These are phyloP conservation scores for Candida odintsovae DNA, from an alignment of 805 yeast species.

Conservation along the genomic window DNA sequence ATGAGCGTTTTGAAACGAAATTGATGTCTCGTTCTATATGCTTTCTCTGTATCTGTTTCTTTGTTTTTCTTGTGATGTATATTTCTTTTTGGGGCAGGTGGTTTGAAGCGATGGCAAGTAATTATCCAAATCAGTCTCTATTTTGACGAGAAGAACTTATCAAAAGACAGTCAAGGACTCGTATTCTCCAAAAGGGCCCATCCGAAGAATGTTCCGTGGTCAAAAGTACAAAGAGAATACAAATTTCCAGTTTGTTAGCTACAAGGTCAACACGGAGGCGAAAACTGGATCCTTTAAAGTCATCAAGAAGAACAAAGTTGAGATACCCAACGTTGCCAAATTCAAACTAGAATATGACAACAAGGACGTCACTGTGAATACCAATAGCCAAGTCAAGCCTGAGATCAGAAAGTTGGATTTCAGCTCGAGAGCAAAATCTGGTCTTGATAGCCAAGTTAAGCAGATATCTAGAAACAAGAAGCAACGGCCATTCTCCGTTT, in stretches of 20 bases:
- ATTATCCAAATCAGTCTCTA: too few relatives aligned
- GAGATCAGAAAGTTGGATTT: not conserved
- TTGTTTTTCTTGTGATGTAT: not conserved
- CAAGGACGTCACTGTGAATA: not conserved
- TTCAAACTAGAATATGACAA: not conserved
- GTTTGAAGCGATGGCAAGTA: not conserved
- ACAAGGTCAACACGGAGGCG: not conserved
- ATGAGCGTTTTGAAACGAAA: not conserved
- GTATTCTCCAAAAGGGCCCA: not conserved
- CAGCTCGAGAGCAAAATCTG: not conserved
- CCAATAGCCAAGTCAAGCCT: not conserved
- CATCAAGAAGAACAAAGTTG: not conserved
- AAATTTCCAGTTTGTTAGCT: constrained; percentile 4
- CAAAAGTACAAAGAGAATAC: constrained; percentile 1
- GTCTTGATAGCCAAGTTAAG: not conserved
- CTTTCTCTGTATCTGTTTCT: too few relatives aligned
- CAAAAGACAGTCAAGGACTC: too few relatives aligned
- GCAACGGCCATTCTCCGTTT: not conserved
- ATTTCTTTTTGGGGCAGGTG: not conserved
- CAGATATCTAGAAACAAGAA: not conserved
- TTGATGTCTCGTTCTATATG: too few relatives aligned
- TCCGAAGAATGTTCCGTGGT: not conserved
- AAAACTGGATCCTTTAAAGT: not conserved
- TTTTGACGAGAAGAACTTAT: too few relatives aligned
- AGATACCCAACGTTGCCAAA: constrained; percentile 3